Evolutionary conservation across 176 grass and related monocot species (phyloP), one percentile per base, ranked within the genome.

Genomic region (Lolium rigidum): DNA sequence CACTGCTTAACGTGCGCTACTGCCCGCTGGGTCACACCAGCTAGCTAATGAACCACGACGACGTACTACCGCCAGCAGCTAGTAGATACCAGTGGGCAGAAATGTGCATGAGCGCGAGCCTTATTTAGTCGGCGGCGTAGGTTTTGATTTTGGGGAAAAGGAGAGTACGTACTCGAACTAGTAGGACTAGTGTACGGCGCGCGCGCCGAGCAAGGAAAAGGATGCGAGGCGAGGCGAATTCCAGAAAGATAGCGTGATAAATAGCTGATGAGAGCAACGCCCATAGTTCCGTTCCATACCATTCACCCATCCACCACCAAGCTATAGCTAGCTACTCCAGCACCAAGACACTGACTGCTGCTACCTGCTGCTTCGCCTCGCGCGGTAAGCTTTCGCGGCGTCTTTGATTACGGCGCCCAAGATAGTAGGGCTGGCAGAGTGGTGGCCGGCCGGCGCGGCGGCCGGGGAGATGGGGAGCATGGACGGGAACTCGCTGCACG

Each of bases 381-480:
- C 10, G 63, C 28, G 31, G 68, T 24, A 49, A 10, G 51, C 74
- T 83, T 10, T 51, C 17, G 84, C 25, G n/a, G 78, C 57, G 14
- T 26, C 54, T 13, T 49, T 26, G 24, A 10, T 25, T 49, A 49
- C 74, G 80, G 35, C 39, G 18, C 60, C 80, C 49, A 90, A 84
- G 59, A 84, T 90, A 84, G 85, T 91, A 94, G 89, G 89, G 80
- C 91, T 98, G 95, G 93, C 95, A 78, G 89, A 93, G 77, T 86
- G 91, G 89, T 95, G 95, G 95, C 85, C 91, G 91, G 89, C 93
- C 47, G 88, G 84, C 46, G 82, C 49, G 65, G 80, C 60, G 51
- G 91, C 86, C 58, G 85, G 80, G 70, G 89, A 69, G 81, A 97
- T 97, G 94, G 90, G 92, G 16, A 85, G 82, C 91, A 82, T 78